These are phyloP conservation scores for Cryptococcus sp. DNA, from an alignment of 1,284 basidiomycete species.

Conservation along the genomic window DNA sequence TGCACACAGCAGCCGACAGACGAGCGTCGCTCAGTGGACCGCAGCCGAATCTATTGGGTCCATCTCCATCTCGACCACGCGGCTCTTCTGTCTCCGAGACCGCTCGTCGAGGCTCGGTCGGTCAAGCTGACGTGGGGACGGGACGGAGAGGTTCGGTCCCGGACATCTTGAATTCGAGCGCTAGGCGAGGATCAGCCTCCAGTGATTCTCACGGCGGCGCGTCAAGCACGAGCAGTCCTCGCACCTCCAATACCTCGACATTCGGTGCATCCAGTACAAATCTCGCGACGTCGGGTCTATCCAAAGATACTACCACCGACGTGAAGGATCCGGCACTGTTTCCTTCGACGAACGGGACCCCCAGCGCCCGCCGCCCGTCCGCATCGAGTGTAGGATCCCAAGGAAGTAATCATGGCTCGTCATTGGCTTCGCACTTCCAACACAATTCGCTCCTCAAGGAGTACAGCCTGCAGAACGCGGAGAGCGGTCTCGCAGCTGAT, in stretches of 20 bases:
- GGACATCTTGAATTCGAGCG: background rate
- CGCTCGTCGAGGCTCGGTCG: background rate
- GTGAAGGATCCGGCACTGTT: constrained; percentile 49
- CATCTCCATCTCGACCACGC: background rate
- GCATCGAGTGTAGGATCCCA: background rate
- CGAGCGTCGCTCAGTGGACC: constrained; percentile 32
- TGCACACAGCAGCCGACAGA: constrained; percentile 52
- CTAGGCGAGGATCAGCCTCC: constrained; percentile 8
- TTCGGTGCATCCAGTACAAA: background rate
- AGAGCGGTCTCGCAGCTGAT: constrained; percentile 91
- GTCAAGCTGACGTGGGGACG: background rate
- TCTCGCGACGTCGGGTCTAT: background rate
- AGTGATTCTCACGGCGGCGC: background rate
- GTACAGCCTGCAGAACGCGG: constrained; percentile 87
- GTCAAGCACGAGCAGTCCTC: background rate
- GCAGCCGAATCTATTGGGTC: background rate
- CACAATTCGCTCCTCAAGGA: constrained; percentile 56
- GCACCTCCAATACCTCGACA: background rate
- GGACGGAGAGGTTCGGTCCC: background rate
- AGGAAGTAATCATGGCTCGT: background rate
- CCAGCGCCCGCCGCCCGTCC: constrained; percentile 6
- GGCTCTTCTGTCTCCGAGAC: background rate
- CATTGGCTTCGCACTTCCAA: constrained; percentile 46
- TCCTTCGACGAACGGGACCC: constrained; percentile 3
- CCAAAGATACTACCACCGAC: constrained; percentile 12